Percentiles rank a stretch among this genome's conserved stretches.
phyloP scores from a whole-genome alignment of 352 stramenopile species.

The Thraustochytrium striatum region DNA sequence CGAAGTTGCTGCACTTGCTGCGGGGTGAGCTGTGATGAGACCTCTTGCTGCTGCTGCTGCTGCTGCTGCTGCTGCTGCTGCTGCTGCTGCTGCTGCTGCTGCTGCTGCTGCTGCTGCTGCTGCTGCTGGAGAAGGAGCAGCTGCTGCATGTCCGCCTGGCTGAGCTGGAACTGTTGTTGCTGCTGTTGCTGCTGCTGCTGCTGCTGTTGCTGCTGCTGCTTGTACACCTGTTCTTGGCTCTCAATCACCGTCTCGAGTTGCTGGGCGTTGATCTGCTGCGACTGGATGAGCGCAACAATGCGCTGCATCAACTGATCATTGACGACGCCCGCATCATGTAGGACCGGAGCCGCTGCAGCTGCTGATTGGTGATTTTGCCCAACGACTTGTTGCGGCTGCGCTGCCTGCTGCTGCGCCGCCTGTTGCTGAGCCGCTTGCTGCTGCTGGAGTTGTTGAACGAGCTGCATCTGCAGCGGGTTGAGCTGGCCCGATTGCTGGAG shows the following conservation, averaged over 20 bases:
- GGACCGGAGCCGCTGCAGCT: too few species aligned
- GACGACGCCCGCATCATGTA: too few species aligned
- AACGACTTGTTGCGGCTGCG: too few species aligned
- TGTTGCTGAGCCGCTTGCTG: constrained; percentile 29
- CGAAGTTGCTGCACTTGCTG: constrained; percentile 64
- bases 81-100: constrained; percentile 59
- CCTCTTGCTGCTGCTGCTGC: constrained; percentile 37
- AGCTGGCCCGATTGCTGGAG: constrained; percentile 60
- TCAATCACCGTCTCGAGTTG: too few species aligned
- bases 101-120: constrained; percentile 61
- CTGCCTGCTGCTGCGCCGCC: constrained; percentile 60
- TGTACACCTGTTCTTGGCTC: too few species aligned
- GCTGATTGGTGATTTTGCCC: too few species aligned
- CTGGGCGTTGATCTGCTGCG: too few species aligned
- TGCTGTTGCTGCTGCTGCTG: not conserved
- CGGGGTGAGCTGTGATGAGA: constrained; percentile 53
- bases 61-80: constrained; percentile 56
- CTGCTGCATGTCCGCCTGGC: not conserved
- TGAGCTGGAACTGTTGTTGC: not conserved
- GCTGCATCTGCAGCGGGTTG: constrained; percentile 58
- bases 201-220: not conserved
- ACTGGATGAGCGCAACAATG: too few species aligned
- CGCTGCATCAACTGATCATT: too few species aligned
- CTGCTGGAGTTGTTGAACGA: constrained; percentile 50
- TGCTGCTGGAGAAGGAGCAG: constrained; percentile 59